Evolutionary conservation across 169 alveolate genomes (phyloP).

Genomic region (Amoebophrya sp.): DNA sequence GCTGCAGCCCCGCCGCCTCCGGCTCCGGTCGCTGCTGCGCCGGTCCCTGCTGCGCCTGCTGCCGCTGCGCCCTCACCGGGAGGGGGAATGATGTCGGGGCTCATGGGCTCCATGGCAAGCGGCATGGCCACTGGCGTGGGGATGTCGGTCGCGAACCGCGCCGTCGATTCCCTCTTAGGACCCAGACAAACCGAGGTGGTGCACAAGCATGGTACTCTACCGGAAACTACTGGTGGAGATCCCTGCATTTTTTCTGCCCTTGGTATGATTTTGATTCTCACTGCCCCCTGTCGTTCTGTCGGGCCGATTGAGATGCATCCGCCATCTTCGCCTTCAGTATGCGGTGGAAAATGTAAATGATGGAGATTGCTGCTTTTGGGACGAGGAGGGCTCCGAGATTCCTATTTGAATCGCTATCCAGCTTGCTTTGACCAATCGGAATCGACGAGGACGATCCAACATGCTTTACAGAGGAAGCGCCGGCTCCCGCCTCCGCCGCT

Average conservation of each 20-base stretch:
- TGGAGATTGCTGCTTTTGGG: no score
- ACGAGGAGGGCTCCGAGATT: no score
- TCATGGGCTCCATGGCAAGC: not conserved
- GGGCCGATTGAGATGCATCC: no score
- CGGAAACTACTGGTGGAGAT: no score
- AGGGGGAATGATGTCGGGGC: not conserved
- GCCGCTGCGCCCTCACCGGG: not conserved
- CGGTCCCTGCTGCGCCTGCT: not conserved
- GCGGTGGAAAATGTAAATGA: no score
- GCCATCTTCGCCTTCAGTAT: no score
- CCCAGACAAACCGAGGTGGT: constrained; percentile 18
- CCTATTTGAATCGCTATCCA: no score
- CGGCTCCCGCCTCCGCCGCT: not conserved
- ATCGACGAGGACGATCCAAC: no score
- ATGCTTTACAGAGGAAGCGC: not conserved
- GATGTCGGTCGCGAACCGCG: constrained; percentile 11
- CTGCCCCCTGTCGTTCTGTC: no score
- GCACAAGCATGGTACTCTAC: not conserved
- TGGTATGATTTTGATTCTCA: no score
- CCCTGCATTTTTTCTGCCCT: no score
- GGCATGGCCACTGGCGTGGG: constrained; percentile 21
- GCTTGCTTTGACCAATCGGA: no score
- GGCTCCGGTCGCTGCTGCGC: not conserved
- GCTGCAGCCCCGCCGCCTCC: not conserved
- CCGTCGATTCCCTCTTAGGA: constrained; percentile 7